phyloP scores from a whole-genome alignment of 495 filamentous ascomycete genomes.

The Podospora pseudocomata region DNA sequence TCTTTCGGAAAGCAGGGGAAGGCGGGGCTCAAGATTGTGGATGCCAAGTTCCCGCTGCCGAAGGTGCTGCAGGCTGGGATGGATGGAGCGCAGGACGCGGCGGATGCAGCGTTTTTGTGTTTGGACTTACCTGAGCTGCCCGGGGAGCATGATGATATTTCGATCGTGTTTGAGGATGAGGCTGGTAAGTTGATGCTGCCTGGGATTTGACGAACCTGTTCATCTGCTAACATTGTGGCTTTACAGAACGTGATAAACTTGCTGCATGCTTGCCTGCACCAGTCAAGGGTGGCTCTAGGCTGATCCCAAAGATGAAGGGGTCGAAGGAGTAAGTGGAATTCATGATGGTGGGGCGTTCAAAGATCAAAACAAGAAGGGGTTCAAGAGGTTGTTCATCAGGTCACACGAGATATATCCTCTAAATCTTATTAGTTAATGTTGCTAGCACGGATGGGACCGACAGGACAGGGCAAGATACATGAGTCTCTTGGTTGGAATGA shows the following conservation, averaged over 20 bases:
- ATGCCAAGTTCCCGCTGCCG: constrained; percentile 86
- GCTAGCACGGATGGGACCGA: background rate
- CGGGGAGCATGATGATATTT: constrained; percentile 85
- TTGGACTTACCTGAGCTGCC: constrained; percentile 84
- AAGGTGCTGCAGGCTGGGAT: constrained; percentile 51
- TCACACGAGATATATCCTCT: constrained; percentile 24
- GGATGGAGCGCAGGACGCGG: constrained; percentile 28
- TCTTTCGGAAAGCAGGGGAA: constrained; percentile 62
- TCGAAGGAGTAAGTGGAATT: background rate
- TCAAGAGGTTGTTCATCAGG: background rate
- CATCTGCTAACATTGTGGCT: constrained; percentile 13
- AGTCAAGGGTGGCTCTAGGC: constrained; percentile 40
- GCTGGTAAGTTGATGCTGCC: constrained; percentile 55
- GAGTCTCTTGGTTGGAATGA: background rate
- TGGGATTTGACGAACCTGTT: background rate
- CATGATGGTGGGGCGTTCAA: background rate
- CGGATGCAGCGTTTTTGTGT: constrained; percentile 65
- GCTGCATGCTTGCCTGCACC: constrained; percentile 44
- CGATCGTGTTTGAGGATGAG: constrained; percentile 74
- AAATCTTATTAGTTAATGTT: constrained; percentile 7
- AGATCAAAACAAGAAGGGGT: background rate
- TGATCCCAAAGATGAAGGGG: constrained; percentile 28
- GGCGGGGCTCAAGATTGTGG: constrained; percentile 67
- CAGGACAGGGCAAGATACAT: background rate
- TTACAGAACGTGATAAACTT: constrained; percentile 44